Base-by-base conservation (phyloP, 2,329 filamentous ascomycete genomes). In the Akanthomyces muscarius region DNA sequence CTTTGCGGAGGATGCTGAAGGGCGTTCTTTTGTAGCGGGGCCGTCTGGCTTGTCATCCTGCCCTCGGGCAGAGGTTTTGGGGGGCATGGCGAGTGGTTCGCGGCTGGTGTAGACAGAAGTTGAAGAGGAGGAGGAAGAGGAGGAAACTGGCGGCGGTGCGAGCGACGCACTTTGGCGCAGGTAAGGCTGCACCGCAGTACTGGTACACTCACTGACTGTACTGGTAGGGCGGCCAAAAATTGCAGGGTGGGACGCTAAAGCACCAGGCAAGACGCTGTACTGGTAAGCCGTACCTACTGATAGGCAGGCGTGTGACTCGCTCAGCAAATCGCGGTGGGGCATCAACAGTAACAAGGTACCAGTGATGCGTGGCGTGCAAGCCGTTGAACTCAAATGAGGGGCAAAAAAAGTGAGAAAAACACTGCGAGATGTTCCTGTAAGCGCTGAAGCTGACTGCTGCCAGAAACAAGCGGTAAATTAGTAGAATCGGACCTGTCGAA, bases 1-100 rank as follows among this genome's bases (percentile, higher is more conserved):
- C 72, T 86, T 86, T 64, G 81, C 77, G 61, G 81, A 81, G 18
- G 77, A 76, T 62, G 72, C 71, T 58, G 74, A 74, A 64, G 74
- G 76, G 71, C 81, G 82, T 64, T 83, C 78, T 69, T 82, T 80
- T n/a, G 69, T 53, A 63, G 70, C 69, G 63, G 72, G 68, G 51
- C 70, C 68, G 62, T 82, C 80, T 58, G 73, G 63, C 69, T 82
- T 83, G 68, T 73, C 67, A 66, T 82, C 80, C 68, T 82, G 80
- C 70, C 79, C 76, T 66, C 73, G 73, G 65, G 79, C 78, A 55
- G 78, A 76, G 54, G 77, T 71, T 72, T 83, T 83, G 4, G 80
- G 79, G 25, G 80, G 73, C 79, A 82, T 82, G 68, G 66, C 53
- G 18, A 1, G 58, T 36, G 33, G 4, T 11, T 42, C 5, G 28